Evolutionary conservation across 768 basidiomycete genomes (phyloP), one percentile per base, ranked within the genome.

Genomic region (Lactarius deliciosus): DNA sequence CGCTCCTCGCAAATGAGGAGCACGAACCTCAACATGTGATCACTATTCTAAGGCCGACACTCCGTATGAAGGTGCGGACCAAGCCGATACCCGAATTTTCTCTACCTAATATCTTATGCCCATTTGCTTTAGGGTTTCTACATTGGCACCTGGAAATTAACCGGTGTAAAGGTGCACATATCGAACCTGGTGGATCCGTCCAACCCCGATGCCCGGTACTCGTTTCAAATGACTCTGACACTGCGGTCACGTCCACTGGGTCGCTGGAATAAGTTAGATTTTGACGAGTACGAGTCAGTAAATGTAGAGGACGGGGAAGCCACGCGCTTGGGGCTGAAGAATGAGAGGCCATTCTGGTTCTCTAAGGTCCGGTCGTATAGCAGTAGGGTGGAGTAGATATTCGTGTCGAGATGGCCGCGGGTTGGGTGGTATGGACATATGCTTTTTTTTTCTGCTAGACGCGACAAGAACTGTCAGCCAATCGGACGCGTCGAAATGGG

Each of bases 321-420:
- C 15, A 74, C 83, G 11, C 86, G 88, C 20, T 78, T 96, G 34
- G 79, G 85, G 11, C 77, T 95, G 71, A 92, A 91, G 73, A 86
- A 94, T 70, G 92, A 94, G 74, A 82, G 91, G 63, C 86, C 93
- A n/a, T 96, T 92, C 75, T 95, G 91, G 88, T 97, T 97, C 77
- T 95, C 93, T 50, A 94, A 91, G 76, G 92, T 94, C 71, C 82
- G 83, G 74, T 93, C 89, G 50, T 92, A 87, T 73, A 58, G 69
- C 22, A 60, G 38, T 25, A 57, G 54, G 41, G 41, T 59, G 56
- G 65, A 66, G 65, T 69, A 66, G 50, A 7, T 36, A 65, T 73
- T 25, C 57, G 32, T 60, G 50, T 16, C 30, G 43, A 34, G 38
- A 60, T 36, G 54, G 34, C 65, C 60, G 61, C 65, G 65, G 57